These are phyloP conservation scores for Agaricales sp. DNA, from an alignment of 1,284 basidiomycete species.

Conservation along the genomic window DNA sequence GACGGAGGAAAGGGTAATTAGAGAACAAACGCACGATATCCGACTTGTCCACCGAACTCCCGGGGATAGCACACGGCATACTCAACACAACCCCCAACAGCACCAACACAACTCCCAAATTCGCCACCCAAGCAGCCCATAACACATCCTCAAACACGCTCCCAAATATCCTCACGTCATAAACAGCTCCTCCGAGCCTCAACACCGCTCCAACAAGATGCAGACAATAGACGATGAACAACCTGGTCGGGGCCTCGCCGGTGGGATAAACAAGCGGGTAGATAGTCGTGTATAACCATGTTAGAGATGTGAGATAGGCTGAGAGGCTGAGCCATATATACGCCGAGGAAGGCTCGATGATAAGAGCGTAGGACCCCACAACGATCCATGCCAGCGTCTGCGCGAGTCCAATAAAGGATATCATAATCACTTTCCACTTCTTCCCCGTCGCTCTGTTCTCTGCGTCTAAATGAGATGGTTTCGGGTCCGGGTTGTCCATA, in stretches of 20 bases:
- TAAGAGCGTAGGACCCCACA: constrained; percentile 28
- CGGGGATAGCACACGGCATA: constrained; percentile 53
- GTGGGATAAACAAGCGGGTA: constrained; percentile 29
- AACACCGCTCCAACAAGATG: constrained; percentile 31
- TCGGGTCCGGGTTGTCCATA: neutral
- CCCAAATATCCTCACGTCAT: constrained; percentile 24
- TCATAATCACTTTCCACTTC: constrained; percentile 32
- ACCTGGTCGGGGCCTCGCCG: constrained; percentile 39
- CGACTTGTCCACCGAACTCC: constrained; percentile 30
- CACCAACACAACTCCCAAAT: constrained; percentile 28
- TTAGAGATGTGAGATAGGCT: constrained; percentile 29
- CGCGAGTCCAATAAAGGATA: constrained; percentile 37
- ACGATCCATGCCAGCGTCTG: constrained; percentile 42
- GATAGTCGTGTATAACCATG: constrained; percentile 50
- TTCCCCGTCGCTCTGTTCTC: neutral
- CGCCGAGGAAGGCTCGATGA: constrained; percentile 20
- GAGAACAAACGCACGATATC: constrained; percentile 35
- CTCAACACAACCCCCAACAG: constrained; percentile 34
- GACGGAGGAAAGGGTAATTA: neutral
- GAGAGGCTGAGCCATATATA: constrained; percentile 21
- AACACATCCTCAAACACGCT: constrained; percentile 24
- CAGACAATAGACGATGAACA: constrained; percentile 39
- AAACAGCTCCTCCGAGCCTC: constrained; percentile 37
- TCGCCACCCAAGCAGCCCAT: constrained; percentile 23
- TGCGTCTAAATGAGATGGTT: neutral